A percentile compares a stretch with the other conserved stretches of the same genome.
Evolutionary conservation across 176 grass and related monocot genomes (phyloP).

Genomic region (Hordeum marinum): DNA sequence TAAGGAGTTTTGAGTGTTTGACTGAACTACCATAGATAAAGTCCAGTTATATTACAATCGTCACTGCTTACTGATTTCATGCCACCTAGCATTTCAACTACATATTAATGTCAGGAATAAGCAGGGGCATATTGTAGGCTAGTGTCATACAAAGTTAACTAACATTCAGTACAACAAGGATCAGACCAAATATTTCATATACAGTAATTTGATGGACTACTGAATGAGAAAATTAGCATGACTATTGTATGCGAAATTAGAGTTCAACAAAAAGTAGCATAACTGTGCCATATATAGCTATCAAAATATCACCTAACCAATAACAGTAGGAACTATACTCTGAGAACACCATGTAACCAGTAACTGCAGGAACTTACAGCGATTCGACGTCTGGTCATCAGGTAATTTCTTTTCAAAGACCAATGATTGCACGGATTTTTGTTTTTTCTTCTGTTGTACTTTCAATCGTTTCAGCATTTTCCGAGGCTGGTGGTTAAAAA

Average conservation of each 20-base stretch:
- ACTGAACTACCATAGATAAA: neutral
- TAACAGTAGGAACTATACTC: neutral
- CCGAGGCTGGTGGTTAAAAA: conserved; percentile 28
- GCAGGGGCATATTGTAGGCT: neutral
- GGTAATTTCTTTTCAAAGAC: conserved; percentile 16
- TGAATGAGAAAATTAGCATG: neutral
- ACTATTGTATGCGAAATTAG: neutral
- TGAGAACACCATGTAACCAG: neutral
- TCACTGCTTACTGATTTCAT: neutral
- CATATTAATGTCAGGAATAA: neutral
- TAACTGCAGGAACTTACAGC: conserved; percentile 30
- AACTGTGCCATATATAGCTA: neutral
- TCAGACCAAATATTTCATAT: neutral
- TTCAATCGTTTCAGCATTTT: conserved; percentile 30
- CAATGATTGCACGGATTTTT: neutral
- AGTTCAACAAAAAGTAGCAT: neutral
- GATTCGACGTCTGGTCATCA: conserved; percentile 13
- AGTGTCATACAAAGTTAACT: neutral
- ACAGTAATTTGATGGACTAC: neutral
- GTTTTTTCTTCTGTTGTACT: conserved; percentile 14
- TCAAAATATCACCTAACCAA: no score
- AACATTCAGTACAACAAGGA: neutral
- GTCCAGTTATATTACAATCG: neutral
- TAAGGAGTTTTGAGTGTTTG: neutral
- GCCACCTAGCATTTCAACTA: neutral